phyloP scores from a whole-genome alignment of 495 filamentous ascomycete genomes.

The Lepidopterella palustris region DNA sequence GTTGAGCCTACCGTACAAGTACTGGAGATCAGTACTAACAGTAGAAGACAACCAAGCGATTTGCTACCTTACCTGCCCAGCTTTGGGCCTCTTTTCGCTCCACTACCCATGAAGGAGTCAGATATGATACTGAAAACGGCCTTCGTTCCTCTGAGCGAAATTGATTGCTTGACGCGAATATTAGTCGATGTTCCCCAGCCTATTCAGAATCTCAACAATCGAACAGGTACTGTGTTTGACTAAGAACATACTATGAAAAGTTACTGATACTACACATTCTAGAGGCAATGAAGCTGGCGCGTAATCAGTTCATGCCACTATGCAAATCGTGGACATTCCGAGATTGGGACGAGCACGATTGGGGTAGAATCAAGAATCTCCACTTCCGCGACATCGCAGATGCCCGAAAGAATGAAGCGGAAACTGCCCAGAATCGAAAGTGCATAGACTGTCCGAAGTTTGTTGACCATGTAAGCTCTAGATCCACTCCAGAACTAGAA shows the following conservation, averaged over 20 bases:
- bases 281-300: constrained; percentile 42
- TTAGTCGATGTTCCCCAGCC: constrained; percentile 49
- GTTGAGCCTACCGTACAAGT: constrained; percentile 62
- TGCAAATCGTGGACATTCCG: constrained; percentile 62
- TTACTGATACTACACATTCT: constrained; percentile 21
- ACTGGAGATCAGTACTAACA: constrained; percentile 61
- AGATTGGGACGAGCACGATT: constrained; percentile 83
- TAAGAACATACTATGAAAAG: background rate
- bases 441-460: constrained; percentile 68
- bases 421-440: constrained; percentile 49
- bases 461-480: constrained; percentile 66
- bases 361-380: constrained; percentile 70
- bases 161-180: constrained; percentile 76
- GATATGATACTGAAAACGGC: constrained; percentile 58
- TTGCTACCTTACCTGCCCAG: constrained; percentile 68
- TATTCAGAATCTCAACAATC: constrained; percentile 16
- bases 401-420: constrained; percentile 56
- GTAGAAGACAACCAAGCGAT: constrained; percentile 65
- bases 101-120: constrained; percentile 44
- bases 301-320: constrained; percentile 57
- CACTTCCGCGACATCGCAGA: constrained; percentile 65
- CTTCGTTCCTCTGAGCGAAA: constrained; percentile 61
- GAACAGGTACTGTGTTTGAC: constrained; percentile 22
- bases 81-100: constrained; percentile 55
- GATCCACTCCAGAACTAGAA: background rate